Conservation (phyloP, 208 protist genomes). For the Porcisia deanei region DNA sequence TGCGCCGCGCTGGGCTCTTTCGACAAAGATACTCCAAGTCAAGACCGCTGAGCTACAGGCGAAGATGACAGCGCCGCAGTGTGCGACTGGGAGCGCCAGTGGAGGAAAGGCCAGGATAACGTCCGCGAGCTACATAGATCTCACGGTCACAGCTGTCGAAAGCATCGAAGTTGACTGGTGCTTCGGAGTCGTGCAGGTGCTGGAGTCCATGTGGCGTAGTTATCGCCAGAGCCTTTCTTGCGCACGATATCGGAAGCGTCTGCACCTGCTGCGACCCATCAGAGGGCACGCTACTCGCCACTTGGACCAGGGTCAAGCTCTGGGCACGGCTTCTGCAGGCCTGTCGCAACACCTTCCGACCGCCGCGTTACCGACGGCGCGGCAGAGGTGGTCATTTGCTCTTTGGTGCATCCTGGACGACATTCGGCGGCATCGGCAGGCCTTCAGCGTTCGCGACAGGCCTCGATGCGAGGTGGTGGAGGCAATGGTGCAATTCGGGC, state of each 20-base stretch:
- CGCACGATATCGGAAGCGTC: constrained; percentile 54
- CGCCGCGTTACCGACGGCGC: constrained; percentile 8
- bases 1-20: constrained; percentile 21
- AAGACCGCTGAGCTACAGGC: constrained; percentile 19
- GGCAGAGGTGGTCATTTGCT: constrained; percentile 49
- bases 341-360: background rate
- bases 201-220: constrained; percentile 43
- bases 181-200: constrained; percentile 56
- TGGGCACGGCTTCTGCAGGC: background rate
- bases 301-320: background rate
- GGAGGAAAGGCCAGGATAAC: constrained; percentile 10
- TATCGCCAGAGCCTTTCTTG: constrained; percentile 51
- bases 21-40: constrained; percentile 14
- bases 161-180: constrained; percentile 34
- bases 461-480: constrained; percentile 35
- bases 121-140: constrained; percentile 20
- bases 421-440: constrained; percentile 25
- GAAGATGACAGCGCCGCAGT: constrained; percentile 19
- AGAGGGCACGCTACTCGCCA: background rate
- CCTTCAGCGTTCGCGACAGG: constrained; percentile 7
- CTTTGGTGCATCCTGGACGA: constrained; percentile 33
- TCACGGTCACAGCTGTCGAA: constrained; percentile 17
- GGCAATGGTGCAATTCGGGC: constrained; percentile 53
- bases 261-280: constrained; percentile 43
- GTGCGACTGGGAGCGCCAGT: constrained; percentile 9